These are phyloP conservation scores for Fusarium mangiferae DNA, from an alignment of 2,329 filamentous ascomycete genomes.

Conservation along the genomic window DNA sequence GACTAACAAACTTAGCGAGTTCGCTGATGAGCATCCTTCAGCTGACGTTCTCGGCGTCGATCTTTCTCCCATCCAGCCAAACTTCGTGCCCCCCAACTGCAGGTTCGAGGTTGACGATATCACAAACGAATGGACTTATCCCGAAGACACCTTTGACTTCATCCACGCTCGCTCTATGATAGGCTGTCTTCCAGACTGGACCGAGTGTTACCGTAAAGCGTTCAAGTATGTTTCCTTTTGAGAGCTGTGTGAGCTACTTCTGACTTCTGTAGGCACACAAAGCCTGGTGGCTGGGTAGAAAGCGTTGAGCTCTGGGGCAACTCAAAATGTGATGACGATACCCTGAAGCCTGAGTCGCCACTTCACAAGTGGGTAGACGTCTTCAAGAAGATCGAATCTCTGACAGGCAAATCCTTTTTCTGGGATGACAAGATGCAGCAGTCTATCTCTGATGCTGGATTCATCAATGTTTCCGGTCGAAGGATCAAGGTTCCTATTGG, in stretches of 20 bases:
- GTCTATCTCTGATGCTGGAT: conserved; percentile 34
- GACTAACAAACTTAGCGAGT: conserved; percentile 31
- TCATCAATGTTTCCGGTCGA: conserved; percentile 25
- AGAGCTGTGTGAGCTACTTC: conserved; percentile 42
- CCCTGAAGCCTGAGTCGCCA: conserved; percentile 18
- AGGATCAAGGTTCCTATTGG: conserved; percentile 39
- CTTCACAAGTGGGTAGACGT: conserved; percentile 14
- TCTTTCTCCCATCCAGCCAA: conserved; percentile 67
- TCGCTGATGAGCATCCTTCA: conserved; percentile 55
- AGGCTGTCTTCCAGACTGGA: conserved; percentile 65
- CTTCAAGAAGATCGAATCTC: conserved; percentile 14
- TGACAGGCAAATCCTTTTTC: conserved; percentile 23
- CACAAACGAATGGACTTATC: conserved; percentile 60
- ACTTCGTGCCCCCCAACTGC: conserved; percentile 69
- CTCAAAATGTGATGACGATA: conserved; percentile 41
- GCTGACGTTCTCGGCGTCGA: conserved; percentile 64
- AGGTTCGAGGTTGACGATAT: conserved; percentile 73
- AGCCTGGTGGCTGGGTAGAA: conserved; percentile 37
- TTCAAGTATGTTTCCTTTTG: conserved; percentile 51
- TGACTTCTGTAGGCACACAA: conserved; percentile 1
- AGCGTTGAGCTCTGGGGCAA: conserved; percentile 35
- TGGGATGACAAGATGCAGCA: conserved; percentile 20
- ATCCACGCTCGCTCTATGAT: conserved; percentile 66
- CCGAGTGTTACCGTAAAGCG: conserved; percentile 58
- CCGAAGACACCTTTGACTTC: conserved; percentile 62